Conservation (phyloP, 108 stramenopile species). For the Pseudonitzschia delicatissima region DNA sequence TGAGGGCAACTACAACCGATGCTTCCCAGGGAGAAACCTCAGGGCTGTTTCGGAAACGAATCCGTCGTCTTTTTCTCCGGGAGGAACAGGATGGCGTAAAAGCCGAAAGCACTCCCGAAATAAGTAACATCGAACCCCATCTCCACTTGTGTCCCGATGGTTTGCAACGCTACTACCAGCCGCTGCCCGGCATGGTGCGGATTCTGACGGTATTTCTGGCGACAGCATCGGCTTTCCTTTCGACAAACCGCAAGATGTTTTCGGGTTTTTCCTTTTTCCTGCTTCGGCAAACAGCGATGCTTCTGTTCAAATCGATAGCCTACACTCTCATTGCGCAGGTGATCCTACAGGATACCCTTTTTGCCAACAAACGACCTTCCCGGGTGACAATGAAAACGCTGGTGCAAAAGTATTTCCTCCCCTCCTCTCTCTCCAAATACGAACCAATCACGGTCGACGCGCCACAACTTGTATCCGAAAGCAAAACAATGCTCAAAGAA, state of each 20-base stretch:
- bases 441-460: constrained; percentile 5
- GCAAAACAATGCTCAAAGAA: background rate
- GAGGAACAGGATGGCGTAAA: too few species aligned
- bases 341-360: constrained; percentile 53
- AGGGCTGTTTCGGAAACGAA: too few species aligned
- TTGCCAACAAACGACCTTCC: constrained; percentile 29
- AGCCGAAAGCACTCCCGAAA: background rate
- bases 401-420: constrained; percentile 43
- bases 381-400: constrained; percentile 52
- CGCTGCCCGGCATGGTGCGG: constrained; percentile 38
- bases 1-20: background rate
- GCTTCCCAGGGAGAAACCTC: too few species aligned
- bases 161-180: constrained; percentile 47
- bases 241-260: background rate
- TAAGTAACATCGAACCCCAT: constrained; percentile 46
- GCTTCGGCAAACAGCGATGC: background rate
- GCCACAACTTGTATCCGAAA: too few species aligned
- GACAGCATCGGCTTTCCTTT: constrained; percentile 13
- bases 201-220: constrained; percentile 26
- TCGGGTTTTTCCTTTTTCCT: background rate
- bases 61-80: too few species aligned
- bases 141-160: constrained; percentile 55
- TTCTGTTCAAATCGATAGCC: constrained; percentile 18
- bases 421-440: constrained; percentile 59
- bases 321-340: constrained; percentile 20